Base-by-base conservation (phyloP, 768 basidiomycete species). In the Xerocomus brunneocitrinus region DNA sequence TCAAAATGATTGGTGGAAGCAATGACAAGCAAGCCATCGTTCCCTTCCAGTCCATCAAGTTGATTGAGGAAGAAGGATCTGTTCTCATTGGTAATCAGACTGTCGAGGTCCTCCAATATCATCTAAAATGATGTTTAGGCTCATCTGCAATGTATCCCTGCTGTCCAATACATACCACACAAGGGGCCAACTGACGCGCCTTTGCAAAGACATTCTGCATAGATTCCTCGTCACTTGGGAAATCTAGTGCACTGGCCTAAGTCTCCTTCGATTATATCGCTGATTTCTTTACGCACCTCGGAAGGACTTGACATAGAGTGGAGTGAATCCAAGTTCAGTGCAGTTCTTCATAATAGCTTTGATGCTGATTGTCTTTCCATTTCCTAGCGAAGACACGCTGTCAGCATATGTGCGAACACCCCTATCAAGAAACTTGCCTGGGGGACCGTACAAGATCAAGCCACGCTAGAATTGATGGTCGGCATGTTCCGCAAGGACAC, bases 41-140 rank as follows among this genome's bases (percentile, higher is more conserved):
- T 92, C 30, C 82, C 79, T 63, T 85, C 82, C 31, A 92, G 67
- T 1, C 91, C 91, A 57, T 93, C 91, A 8, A 90, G 71, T 64
- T 92, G 85, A 63, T 94, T 94, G 45, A 94, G 75, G 80, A 93
- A 93, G 76, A 89, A 92, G 3, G 89, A 89, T 30, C 90, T 81
- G 62, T 91, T 92, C 7, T 63, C 47, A 61, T 90, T 81, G 55
- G 81, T 89, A 71, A 94, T 88, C 35, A 91, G 76, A 58, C 85
- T 86, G 61, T 94, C 91, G 7, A 93, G 69, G 58, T 84, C 83
- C 59, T 84, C 82, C n/a, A 83, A 59, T 45, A 83, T 69, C 54
- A 67, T 42, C 65, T 67, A 47, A 10, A 40, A 52, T 19, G 12
- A 13, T 3, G 28, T 32, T 31, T 45, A 9, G 47, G 50, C 28